phyloP scores from a whole-genome alignment of 225 moss, liverwort and hornwort genomes.

The Takakia lepidozioides region DNA sequence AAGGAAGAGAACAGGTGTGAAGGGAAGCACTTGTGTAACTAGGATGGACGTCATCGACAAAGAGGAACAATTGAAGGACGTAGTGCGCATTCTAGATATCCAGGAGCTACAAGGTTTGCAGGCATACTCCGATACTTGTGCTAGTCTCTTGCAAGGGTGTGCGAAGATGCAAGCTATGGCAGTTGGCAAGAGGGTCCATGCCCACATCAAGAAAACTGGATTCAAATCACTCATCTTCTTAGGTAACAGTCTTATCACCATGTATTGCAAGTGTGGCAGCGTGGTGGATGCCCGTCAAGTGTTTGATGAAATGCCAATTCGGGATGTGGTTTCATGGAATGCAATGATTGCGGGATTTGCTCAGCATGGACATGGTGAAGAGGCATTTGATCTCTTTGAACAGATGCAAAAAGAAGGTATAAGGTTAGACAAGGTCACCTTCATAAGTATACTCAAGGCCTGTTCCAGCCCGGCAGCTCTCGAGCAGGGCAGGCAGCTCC shows the following conservation, averaged over 20 bases:
- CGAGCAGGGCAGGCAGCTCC: no score
- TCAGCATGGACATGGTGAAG: slow-evolving; percentile 5
- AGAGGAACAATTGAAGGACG: no score
- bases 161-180: not conserved
- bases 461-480: no score
- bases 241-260: not conserved
- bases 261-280: slow-evolving; percentile 1
- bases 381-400: not conserved
- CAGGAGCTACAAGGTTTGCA: no score
- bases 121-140: not conserved
- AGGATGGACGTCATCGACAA: no score
- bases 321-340: slow-evolving; percentile 1
- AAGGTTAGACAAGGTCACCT: no score
- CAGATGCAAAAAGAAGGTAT: no score
- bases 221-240: not conserved
- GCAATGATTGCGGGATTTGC: not conserved
- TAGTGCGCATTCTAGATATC: no score
- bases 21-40: no score
- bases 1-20: no score
- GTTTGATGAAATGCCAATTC: not conserved
- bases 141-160: not conserved
- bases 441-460: no score
- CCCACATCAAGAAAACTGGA: not conserved
- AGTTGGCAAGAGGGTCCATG: slow-evolving; percentile 1
- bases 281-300: slow-evolving; percentile 2